Evolutionary conservation across 768 basidiomycete species (phyloP), one percentile per base, ranked within the genome.

Genomic region (Trametes gibbosa): DNA sequence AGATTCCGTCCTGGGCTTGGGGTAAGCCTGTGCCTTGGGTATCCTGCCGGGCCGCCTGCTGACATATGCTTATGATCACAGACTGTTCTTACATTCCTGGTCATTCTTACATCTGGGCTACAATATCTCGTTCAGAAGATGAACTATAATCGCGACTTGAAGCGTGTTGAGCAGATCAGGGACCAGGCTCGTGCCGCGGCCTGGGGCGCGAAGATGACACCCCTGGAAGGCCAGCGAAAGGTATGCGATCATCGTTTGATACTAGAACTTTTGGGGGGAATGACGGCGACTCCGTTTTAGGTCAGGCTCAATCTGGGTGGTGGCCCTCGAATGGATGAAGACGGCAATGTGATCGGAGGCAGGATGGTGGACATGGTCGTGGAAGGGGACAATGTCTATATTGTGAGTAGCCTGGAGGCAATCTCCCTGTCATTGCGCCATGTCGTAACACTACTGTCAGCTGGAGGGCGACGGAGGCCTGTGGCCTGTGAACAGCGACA

Each of bases 1-100:
- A 86, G 97, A 52, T 99, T 90, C 80, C 83, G 96, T 29, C 96
- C 96, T n/a, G 93, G 95, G 24, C 79, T 98, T 60, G 84, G 84
- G 59, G 90, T 90, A 66, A 63, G 83, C 70, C n/a, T 45, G 34
- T n/a, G 35, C 32, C 17, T 29, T 21, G 39, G 25, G 12, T 17
- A 9, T 48, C n/a, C 42, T 23, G 7, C 50, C 21, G 27, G 35
- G 10, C 29, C 39, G n/a, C 6, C 48, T 41, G 48, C 61, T 63
- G 50, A 58, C 49, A 50, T 0, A 14, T 14, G 37, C 6, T 54
- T 27, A 24, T 50, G 34, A 23, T 27, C 29, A 27, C 69, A 92
- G 90, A 78, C 82, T 32, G 95, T 96, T 29, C 64, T 90, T 51
- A 67, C 81, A 14, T 98, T 98, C 78, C 77, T 99, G 67, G 77